Conservation (phyloP, 108 stramenopile genomes). For the Pseudonitzschia pungens region DNA sequence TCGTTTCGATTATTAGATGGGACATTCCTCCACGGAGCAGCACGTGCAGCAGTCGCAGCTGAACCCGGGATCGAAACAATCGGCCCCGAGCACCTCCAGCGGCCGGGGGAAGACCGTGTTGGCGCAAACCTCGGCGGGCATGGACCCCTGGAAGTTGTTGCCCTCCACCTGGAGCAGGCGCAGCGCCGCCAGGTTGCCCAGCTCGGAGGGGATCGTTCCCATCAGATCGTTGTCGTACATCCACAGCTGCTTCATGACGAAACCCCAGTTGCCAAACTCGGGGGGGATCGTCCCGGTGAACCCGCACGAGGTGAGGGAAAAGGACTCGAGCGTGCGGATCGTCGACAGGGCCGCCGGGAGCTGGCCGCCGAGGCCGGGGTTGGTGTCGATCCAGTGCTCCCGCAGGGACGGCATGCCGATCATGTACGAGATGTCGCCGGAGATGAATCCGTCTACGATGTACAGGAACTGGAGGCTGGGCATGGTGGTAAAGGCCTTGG, state of each 20-base stretch:
- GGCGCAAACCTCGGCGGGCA: slow-evolving; percentile 30
- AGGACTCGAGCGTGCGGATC: slow-evolving; percentile 22
- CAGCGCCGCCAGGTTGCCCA: slow-evolving; percentile 11
- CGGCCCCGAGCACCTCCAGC: slow-evolving; percentile 25
- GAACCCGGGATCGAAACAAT: slow-evolving; percentile 12
- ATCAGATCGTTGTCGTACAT: slow-evolving; percentile 29
- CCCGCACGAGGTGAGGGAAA: slow-evolving; percentile 20
- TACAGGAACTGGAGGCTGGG: slow-evolving; percentile 31
- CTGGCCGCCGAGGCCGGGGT: slow-evolving; percentile 32
- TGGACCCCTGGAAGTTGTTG: slow-evolving; percentile 26
- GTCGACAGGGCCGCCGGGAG: slow-evolving; percentile 30
- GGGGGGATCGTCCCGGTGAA: slow-evolving; percentile 28
- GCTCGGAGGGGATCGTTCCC: slow-evolving; percentile 29
- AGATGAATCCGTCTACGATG: slow-evolving; percentile 31
- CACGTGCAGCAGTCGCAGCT: slow-evolving; percentile 29
- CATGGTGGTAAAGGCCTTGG: slow-evolving; percentile 20
- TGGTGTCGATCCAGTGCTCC: slow-evolving; percentile 37
- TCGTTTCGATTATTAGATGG: neutral
- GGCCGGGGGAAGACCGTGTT: slow-evolving; percentile 14
- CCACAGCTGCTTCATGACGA: slow-evolving; percentile 34
- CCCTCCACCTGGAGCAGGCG: slow-evolving; percentile 32
- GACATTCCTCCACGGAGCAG: slow-evolving; percentile 25
- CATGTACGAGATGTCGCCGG: slow-evolving; percentile 38
- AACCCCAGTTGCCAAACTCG: slow-evolving; percentile 23
- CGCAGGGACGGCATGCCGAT: slow-evolving; percentile 30